Base-by-base conservation (phyloP, 257 asterid genomes). In the Solanum ossicruentum region DNA sequence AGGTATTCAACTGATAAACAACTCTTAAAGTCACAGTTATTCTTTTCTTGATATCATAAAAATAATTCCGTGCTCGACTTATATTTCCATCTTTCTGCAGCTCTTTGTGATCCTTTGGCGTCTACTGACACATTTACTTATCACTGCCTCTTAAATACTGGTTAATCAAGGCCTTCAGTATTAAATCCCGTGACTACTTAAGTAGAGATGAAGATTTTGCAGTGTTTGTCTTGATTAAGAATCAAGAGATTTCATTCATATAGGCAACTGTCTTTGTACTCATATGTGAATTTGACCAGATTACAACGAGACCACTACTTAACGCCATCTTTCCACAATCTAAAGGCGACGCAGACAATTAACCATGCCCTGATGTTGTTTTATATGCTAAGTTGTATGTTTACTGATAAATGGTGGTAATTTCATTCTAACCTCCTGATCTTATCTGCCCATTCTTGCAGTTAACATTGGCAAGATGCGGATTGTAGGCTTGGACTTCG, bases 401-500 rank as follows among this genome's bases (percentile, higher is more conserved):
- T 45, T 65, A 26, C 49, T 12, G 58, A 21, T 8, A 78, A 58
- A 18, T 54, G 67, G 16, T 39, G 55, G 58, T 23, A 49, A 63
- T 81, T n/a, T 70, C 63, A 82, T 36, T 26, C 18, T 8, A 52
- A 47, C 82, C 28, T 81, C 69, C 60, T 39, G 78, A 32, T 78
- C 80, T 71, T 21, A 18, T 77, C 15, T 84, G 67, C 56, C 49
- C 51, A 21, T 55, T 85, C 60, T 65, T 91, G 92, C 94, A 97
- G 98, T 97, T 87, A 97, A 97, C 88, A 80, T 95, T 20, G 99
- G 99, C 83, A 92, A 47, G 88, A 97, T 97, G 98, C 92, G 87
- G 49, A 93, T 97, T 8, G 85, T 81, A 41, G 99, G 96, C 57
- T 80, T 95, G 88, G 93, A 93, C 65, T 95, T 93, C 36, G 91